These are phyloP conservation scores for Aegilops speltoides DNA, from an alignment of 176 grass and related monocot species.

Conservation along the genomic window DNA sequence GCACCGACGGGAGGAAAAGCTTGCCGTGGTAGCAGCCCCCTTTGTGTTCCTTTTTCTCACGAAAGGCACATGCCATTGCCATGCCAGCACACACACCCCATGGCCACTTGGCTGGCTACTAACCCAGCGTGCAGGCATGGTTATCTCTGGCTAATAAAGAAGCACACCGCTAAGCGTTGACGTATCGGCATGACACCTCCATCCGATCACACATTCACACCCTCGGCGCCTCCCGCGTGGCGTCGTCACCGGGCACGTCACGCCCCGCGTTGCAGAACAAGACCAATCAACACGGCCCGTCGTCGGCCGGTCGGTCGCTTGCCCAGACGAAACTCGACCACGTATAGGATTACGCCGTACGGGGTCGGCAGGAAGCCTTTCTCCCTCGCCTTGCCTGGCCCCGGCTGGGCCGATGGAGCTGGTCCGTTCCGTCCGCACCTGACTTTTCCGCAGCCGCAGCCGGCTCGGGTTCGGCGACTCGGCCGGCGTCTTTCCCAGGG, in stretches of 20 bases:
- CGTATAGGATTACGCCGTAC: not conserved
- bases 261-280: not conserved
- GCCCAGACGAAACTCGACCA: not conserved
- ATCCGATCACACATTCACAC: not conserved
- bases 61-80: not conserved
- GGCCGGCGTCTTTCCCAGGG: not conserved
- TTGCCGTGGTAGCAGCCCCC: too few species aligned
- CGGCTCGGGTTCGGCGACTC: not conserved
- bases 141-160: not conserved
- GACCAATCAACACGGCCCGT: not conserved
- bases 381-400: not conserved
- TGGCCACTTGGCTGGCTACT: not conserved
- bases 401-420: not conserved
- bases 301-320: not conserved
- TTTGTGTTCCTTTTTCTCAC: not conserved
- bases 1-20: not conserved
- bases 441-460: not conserved
- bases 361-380: not conserved
- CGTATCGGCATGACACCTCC: not conserved
- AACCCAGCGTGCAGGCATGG: not conserved
- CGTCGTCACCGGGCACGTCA: slow-evolving; percentile 27
- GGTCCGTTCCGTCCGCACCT: not conserved
- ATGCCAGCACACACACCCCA: not conserved
- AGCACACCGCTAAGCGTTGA: not conserved
- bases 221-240: not conserved